Evolutionary conservation across 169 alveolate species (phyloP), one percentile per base, ranked within the genome.

Genomic region (Cystoisospora suis): DNA sequence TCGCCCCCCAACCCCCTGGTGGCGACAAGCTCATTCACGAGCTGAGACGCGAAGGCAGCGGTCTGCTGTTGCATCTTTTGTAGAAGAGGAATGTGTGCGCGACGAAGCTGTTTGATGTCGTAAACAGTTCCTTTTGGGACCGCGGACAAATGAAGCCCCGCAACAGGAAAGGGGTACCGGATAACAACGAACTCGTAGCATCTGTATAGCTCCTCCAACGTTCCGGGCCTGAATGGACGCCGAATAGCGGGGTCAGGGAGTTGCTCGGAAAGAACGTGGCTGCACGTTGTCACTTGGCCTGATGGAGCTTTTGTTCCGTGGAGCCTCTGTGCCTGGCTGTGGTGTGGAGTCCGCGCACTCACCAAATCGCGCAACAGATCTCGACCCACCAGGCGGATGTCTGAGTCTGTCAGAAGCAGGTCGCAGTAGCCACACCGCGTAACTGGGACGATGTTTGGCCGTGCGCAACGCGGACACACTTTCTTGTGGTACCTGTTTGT

Each of bases 401-500:
- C 53, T 34, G 42, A 9, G 29, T 87, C 91, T 2, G 87, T 49
- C 70, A 87, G 80, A 44, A 6, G 79, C 61, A 27, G 20, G 3
- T 27, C 65, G 80, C 91, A 87, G 80, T 23, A 87, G 46, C 46
- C 75, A 44, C 91, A 87, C 27, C 79, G 0, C 0, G 53, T 27
- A 9, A 69, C 75, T 15, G 91, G 87, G 44, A 87, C 59, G 58
- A 87, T 87, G 38, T 87, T 87, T 0, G 87, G 85, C 45, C 87
- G 2, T 27, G 32, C 40, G 80, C 91, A 87, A 12, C 75, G 17
- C 46, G 91, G 87, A 36, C 91, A 87, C 0, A 42, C 47, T 65
- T 87, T 87, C 87, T 87, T 87, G 80, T 87, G 80, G 45, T 34
- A 75, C 29, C 91, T 75, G 42, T 87, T 87, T 27, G 91, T 87